Conservation (phyloP, 2,329 filamentous ascomycete species). For the Talaromyces rugulosus region DNA sequence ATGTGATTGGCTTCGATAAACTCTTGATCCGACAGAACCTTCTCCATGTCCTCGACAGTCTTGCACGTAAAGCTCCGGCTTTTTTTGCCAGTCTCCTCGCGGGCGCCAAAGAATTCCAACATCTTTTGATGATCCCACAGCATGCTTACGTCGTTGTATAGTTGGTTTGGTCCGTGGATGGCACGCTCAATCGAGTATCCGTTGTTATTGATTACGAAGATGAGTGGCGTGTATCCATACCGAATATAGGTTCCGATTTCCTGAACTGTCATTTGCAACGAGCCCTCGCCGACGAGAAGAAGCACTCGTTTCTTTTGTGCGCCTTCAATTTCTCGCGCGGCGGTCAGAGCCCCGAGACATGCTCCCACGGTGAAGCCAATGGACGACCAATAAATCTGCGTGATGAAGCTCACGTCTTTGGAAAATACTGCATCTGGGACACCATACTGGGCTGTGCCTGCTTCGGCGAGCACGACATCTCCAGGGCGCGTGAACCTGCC, state of each 20-base stretch:
- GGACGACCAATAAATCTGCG: constrained; percentile 24
- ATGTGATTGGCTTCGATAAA: constrained; percentile 1
- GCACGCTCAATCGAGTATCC: constrained; percentile 47
- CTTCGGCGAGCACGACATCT: constrained; percentile 10
- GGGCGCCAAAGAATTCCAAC: constrained; percentile 3
- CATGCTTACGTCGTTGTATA: constrained; percentile 20
- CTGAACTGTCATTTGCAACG: constrained; percentile 12
- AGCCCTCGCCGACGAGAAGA: constrained; percentile 12
- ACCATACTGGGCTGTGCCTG: constrained; percentile 7
- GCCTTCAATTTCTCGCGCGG: constrained; percentile 11
- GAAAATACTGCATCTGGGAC: neutral
- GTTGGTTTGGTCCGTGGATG: constrained; percentile 38
- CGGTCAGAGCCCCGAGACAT: constrained; percentile 18
- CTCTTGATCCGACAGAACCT: constrained; percentile 1
- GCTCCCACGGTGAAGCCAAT: constrained; percentile 26
- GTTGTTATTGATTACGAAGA: constrained; percentile 51
- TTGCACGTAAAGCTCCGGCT: constrained; percentile 1
- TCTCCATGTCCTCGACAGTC: constrained; percentile 6
- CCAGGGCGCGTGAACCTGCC: constrained; percentile 2
- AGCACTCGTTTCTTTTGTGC: constrained; percentile 3
- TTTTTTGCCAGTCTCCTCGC: neutral
- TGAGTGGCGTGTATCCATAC: constrained; percentile 51
- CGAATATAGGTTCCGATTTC: constrained; percentile 55
- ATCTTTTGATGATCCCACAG: constrained; percentile 69
- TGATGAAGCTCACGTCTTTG: constrained; percentile 11